Base-by-base conservation (phyloP, 352 stramenopile species). In the Peronosclerospora sorghi region DNA sequence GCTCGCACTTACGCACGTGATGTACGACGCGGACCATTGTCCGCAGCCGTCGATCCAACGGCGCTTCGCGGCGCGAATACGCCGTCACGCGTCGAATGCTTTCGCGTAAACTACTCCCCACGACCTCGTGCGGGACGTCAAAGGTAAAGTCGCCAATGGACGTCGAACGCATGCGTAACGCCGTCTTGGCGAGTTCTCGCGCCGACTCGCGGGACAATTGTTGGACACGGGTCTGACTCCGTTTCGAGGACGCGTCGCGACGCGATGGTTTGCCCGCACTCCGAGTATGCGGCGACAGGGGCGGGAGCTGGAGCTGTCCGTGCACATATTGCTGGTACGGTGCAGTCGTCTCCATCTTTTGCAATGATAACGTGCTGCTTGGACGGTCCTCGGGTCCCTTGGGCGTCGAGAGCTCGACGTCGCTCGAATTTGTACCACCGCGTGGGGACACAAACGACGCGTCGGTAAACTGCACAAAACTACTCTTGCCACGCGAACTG, bases 81-180 rank as follows among this genome's bases (percentile, higher is more conserved):
- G 78, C 78, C 61, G 83, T 80, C 8, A 90, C 69, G 18, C 73
- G 73, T n/a, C 78, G 78, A 41, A 90, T 83, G 30, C 76, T 87
- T 41, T 88, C 78, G 13, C 78, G 68, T 41, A 87, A 36, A 35
- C 65, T 71, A 36, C 56, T 64, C 15, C 59, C 60, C 13, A 56
- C 52, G 18, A 60, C 57, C 10, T 86, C 76, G 21, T 61, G 56
- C 8, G 73, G 69, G 35, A 79, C 72, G 35, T 84, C 70, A 43
- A 90, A 83, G 5, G 68, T 82, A 29, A 86, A 67, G 46, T 87
- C 75, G 21, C 71, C 78, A 21, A 88, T 59, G n/a, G 70, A 83
- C 29, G 74, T 69, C 13, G 78, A 81, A 45, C 78, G 78, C 48
- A 73, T 58, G 39, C 53, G 70, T 9, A 88, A 45, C 39, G 77